Base-by-base conservation (phyloP, 1,284 basidiomycete species). In the Exobasidium rhododendri region DNA sequence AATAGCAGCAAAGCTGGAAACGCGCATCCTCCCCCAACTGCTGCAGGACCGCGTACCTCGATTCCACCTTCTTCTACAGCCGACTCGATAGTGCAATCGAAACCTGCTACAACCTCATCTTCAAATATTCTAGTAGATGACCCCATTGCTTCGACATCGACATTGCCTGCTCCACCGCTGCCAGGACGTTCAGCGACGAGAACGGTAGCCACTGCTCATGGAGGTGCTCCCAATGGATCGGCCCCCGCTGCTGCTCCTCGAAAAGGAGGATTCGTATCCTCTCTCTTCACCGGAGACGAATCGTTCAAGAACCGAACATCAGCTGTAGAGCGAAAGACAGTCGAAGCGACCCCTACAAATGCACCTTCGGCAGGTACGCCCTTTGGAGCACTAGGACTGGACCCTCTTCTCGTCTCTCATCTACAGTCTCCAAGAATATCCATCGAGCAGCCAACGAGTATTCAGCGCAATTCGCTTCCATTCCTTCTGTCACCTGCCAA, bases 401-500 rank as follows among this genome's bases (percentile, higher is more conserved):
- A 94, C 77, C 88, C 89, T 1, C 84, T 96, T 31, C 84, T 98
- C 30, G 85, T 88, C 52, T 80, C 88, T 2, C 94, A 97, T 80
- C 83, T 98, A 7, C 83, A 85, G 13, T 65, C 67, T 29, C 83
- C 81, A 24, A 96, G 93, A 82, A 88, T 97, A 87, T 83, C 83
- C 45, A 91, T 98, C 52, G 81, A 88, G 10, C 56, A 66, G 68
- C 96, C 96, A 0, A 98, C 94, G 0, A 88, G 90, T 4, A 94
- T 97, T 67, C 94, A 98, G 81, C 85, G 89, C 65, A 86, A 88
- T 7, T 86, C 89, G 1, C 83, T 98, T 20, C 88, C 91, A 3
- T 83, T 87, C 45, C 84, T 97, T 50, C 83, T 93, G 1, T 81
- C 83, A 11, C 75, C 68, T 11, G 63, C 73, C 14, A 62, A 72